These are phyloP conservation scores for Arbutus unedo DNA, from an alignment of 148 eudicot species.

Conservation along the genomic window DNA sequence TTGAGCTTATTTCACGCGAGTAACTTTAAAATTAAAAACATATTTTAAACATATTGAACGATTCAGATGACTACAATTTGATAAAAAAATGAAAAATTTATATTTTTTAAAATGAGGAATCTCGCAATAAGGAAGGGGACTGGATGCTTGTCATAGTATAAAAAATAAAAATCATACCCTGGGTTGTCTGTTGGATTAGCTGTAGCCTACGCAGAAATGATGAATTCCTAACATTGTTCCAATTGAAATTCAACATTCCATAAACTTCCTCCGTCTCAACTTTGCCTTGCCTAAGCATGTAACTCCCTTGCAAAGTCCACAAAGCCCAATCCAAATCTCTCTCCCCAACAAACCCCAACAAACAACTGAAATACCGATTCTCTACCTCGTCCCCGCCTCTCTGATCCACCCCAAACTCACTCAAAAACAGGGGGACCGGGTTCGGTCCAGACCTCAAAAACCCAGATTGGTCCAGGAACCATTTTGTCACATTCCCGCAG, in stretches of 20 bases:
- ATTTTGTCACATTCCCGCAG: conserved; percentile 22
- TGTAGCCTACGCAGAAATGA: conserved; percentile 16
- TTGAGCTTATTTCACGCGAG: too few relatives aligned
- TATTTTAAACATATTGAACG: too few relatives aligned
- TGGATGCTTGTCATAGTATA: too few relatives aligned
- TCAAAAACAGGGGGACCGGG: conserved; percentile 13
- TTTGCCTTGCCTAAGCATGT: conserved; percentile 16
- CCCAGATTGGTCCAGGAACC: conserved; percentile 17
- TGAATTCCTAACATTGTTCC: conserved; percentile 25
- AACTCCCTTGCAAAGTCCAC: conserved; percentile 17
- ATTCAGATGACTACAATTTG: too few relatives aligned
- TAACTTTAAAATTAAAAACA: too few relatives aligned
- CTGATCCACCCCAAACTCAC: conserved; percentile 12
- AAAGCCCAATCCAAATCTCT: conserved; percentile 17
- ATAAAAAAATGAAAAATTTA: too few relatives aligned
- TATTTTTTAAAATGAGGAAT: too few relatives aligned
- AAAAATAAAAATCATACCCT: conserved; percentile 18
- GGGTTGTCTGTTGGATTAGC: conserved; percentile 21
- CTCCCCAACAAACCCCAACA: conserved; percentile 10
- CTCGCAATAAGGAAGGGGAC: too few relatives aligned
- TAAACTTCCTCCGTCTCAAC: neutral
- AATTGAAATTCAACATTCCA: conserved; percentile 8
- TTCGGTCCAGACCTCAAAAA: conserved; percentile 16
- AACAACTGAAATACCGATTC: conserved; percentile 6
- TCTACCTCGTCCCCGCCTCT: neutral